Percentiles rank a stretch among this genome's conserved stretches.
Conservation (phyloP, 1,284 basidiomycete species). For the Ustilago tritici region DNA sequence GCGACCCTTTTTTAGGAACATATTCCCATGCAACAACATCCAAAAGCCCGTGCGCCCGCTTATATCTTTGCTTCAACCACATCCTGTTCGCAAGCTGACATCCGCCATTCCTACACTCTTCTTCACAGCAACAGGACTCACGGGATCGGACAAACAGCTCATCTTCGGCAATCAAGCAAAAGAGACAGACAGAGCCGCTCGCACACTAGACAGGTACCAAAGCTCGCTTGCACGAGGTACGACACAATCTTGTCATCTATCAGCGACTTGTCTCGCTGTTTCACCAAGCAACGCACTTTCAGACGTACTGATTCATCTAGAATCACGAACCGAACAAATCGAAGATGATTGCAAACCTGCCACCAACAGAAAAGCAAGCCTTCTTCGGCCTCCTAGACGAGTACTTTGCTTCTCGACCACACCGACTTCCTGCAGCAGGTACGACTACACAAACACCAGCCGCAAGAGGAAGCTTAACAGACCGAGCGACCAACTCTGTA, state of each 20-base stretch:
- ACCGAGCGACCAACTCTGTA: constrained; percentile 26
- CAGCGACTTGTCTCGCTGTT: too few relatives aligned
- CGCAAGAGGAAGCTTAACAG: constrained; percentile 12
- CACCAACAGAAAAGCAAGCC: constrained; percentile 48
- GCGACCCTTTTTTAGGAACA: constrained; percentile 1
- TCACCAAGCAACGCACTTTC: too few relatives aligned
- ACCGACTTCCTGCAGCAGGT: constrained; percentile 25
- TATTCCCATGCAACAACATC: constrained; percentile 12
- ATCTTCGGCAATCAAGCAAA: too few relatives aligned
- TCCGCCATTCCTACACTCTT: background rate
- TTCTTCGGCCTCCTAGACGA: constrained; percentile 62
- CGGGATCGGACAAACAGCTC: too few relatives aligned
- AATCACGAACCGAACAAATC: background rate
- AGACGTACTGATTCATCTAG: too few relatives aligned
- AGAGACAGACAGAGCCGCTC: background rate
- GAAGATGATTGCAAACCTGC: constrained; percentile 49
- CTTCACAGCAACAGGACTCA: background rate
- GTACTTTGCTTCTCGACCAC: constrained; percentile 60
- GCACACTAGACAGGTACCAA: too few relatives aligned
- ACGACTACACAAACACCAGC: constrained; percentile 1
- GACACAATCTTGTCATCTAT: too few relatives aligned
- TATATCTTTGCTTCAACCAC: background rate
- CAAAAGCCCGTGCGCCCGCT: constrained; percentile 16
- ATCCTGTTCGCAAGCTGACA: background rate
- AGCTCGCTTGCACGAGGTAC: too few relatives aligned